Evolutionary conservation across 495 filamentous ascomycete genomes (phyloP).

Genomic region (Lepraria neglecta): DNA sequence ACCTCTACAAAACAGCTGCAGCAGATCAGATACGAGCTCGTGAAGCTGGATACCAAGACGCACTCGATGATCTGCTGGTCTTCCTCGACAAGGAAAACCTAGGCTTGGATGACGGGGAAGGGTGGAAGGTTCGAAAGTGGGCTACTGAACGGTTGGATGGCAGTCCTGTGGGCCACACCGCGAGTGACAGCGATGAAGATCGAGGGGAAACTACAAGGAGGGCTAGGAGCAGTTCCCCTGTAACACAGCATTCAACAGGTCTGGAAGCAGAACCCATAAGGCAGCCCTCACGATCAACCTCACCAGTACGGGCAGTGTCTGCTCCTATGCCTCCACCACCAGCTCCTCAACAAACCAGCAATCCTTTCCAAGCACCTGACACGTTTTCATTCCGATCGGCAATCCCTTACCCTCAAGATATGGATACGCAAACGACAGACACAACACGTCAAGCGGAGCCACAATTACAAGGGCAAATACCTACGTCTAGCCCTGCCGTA

Average conservation of each 20-base stretch:
- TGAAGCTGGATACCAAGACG: conserved; percentile 83
- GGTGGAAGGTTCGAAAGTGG: conserved; percentile 76
- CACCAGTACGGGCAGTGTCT: conserved; percentile 44
- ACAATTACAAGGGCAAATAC: conserved; percentile 26
- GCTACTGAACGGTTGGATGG: conserved; percentile 71
- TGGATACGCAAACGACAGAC: conserved; percentile 53
- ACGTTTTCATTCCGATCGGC: conserved; percentile 69
- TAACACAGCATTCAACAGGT: conserved; percentile 48
- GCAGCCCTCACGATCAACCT: conserved; percentile 36
- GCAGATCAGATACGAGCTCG: conserved; percentile 67
- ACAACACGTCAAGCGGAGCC: conserved; percentile 24
- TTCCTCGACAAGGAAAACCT: conserved; percentile 80
- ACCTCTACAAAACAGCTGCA: conserved; percentile 86
- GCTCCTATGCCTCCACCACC: conserved; percentile 30
- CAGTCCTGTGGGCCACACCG: conserved; percentile 38
- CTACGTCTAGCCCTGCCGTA: conserved; percentile 38
- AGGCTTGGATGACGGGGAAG: conserved; percentile 71
- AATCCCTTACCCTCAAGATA: conserved; percentile 61
- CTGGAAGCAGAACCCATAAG: conserved; percentile 34
- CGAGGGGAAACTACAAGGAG: conserved; percentile 49
- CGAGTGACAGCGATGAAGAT: conserved; percentile 71
- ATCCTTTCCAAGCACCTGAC: conserved; percentile 32
- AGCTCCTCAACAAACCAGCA: conserved; percentile 23
- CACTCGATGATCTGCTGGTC: conserved; percentile 76
- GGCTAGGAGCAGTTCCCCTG: conserved; percentile 54